Base-by-base conservation (phyloP, 2,329 filamentous ascomycete species). In the Trichocomaceae sp. region DNA sequence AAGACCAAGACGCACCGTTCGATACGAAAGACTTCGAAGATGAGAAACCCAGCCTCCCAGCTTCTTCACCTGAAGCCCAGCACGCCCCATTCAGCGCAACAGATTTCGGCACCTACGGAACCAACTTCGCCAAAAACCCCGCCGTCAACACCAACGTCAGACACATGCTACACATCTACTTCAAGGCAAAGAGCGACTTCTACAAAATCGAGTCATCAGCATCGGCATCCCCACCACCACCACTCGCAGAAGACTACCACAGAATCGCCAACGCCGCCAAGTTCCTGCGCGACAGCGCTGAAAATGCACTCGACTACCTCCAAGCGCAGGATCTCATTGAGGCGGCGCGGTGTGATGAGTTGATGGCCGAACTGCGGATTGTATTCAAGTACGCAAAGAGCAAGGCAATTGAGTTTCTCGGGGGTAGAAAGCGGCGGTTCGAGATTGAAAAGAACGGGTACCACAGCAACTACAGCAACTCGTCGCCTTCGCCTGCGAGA, bases 211-310 rank as follows among this genome's bases (percentile, higher is more conserved):
- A 63, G 15, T 22, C 42, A 20, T 17, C 17, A 19, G 3, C 13
- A 23, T 13, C 26, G 3, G 12, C 33, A 46, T 6, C n/a, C n/a
- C n/a, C n/a, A n/a, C n/a, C n/a, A n/a, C n/a, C n/a, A n/a, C n/a
- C 39, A 37, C 3, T 22, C 33, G 53, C 62, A 37, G 57, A 52
- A 29, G 58, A 67, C 29, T 64, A 61, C 29, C 52, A 61, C 2
- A 56, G 61, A 3, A 61, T 61, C 31, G 59, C 63, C 35, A 58
- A 62, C 20, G 61, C 66, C 1, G 69, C 71, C 22, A 69, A 69
- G 48, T 75, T 74, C 49, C 67, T 76, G 23, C 70, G 73, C 3
- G 73, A 76, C 59, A 75, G 71, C 1, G 71, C 72, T 5, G 73
- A 75, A 55, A 75, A 75, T 52, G 62, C 67, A 1, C 61, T 74